Evolutionary conservation across 345 rosid species (phyloP).

Genomic region (Populus simonii): DNA sequence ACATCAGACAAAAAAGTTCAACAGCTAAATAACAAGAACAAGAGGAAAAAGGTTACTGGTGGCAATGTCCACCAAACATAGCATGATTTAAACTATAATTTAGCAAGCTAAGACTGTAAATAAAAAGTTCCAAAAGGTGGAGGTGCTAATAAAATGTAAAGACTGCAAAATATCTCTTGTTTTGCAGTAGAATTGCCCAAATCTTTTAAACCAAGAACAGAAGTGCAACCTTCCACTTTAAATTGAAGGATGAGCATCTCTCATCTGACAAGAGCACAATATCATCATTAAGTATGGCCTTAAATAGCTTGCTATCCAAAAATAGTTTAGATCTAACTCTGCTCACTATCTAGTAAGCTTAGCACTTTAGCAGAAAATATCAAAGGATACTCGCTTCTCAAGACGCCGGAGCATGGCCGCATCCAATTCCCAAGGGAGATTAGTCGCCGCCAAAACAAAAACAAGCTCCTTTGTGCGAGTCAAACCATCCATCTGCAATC

Average conservation of each 20-base stretch:
- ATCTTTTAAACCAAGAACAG: background rate
- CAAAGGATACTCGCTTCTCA: conserved; percentile 91
- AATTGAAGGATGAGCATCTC: background rate
- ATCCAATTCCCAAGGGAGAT: conserved; percentile 98
- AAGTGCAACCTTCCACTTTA: background rate
- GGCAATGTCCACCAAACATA: background rate
- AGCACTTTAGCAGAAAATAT: background rate
- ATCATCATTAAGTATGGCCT: background rate
- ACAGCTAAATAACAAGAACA: background rate
- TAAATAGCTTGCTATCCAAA: background rate
- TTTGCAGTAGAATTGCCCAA: background rate
- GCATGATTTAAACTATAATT: background rate
- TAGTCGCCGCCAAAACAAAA: conserved; percentile 94
- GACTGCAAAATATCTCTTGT: background rate
- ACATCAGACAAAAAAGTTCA: background rate
- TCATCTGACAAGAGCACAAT: background rate
- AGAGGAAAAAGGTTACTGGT: background rate
- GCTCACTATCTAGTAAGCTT: background rate
- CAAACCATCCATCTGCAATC: conserved; percentile 95
- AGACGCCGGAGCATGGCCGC: conserved; percentile 97
- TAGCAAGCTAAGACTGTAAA: background rate
- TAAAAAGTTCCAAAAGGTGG: too few relatives aligned
- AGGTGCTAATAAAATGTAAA: background rate
- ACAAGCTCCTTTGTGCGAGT: conserved; percentile 78
- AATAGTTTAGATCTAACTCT: background rate